These are phyloP conservation scores for Phytophthora sansomeana DNA, from an alignment of 352 stramenopile species.

Conservation along the genomic window DNA sequence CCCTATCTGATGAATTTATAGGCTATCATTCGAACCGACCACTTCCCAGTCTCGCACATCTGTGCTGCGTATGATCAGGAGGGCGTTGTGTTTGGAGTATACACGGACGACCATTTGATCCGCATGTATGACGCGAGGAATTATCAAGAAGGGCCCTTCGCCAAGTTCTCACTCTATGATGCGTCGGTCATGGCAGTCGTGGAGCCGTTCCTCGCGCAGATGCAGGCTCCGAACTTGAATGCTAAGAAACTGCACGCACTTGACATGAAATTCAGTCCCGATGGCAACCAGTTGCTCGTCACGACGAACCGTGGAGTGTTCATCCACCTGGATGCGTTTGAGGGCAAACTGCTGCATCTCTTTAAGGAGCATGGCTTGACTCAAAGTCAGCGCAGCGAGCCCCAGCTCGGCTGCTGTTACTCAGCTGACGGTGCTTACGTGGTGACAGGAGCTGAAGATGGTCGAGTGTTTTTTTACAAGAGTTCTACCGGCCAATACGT, in stretches of 20 bases:
- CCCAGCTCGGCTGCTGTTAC: constrained; percentile 72
- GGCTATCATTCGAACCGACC: constrained; percentile 71
- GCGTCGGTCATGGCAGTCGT: constrained; percentile 65
- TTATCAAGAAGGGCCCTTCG: constrained; percentile 88
- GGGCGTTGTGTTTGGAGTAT: constrained; percentile 87
- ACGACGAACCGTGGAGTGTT: constrained; percentile 84
- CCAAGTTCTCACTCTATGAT: constrained; percentile 90
- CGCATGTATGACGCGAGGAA: constrained; percentile 91
- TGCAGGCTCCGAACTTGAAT: constrained; percentile 62
- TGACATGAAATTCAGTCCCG: constrained; percentile 86
- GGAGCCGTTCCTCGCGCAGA: constrained; percentile 65
- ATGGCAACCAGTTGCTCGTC: constrained; percentile 88
- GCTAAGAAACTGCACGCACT: constrained; percentile 74
- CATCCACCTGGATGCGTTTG: constrained; percentile 86
- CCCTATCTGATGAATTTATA: constrained; percentile 19
- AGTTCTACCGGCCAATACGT: constrained; percentile 64
- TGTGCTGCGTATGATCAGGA: constrained; percentile 84
- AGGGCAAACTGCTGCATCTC: constrained; percentile 81
- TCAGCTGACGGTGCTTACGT: constrained; percentile 83
- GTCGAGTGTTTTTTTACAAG: constrained; percentile 77
- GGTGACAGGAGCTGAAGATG: constrained; percentile 75
- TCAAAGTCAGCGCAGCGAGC: constrained; percentile 36
- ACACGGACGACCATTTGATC: constrained; percentile 86
- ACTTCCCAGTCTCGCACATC: constrained; percentile 71
- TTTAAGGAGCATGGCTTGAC: constrained; percentile 62